Conservation (phyloP, 2,329 filamentous ascomycete genomes). For the Lecanosticta acicola region DNA sequence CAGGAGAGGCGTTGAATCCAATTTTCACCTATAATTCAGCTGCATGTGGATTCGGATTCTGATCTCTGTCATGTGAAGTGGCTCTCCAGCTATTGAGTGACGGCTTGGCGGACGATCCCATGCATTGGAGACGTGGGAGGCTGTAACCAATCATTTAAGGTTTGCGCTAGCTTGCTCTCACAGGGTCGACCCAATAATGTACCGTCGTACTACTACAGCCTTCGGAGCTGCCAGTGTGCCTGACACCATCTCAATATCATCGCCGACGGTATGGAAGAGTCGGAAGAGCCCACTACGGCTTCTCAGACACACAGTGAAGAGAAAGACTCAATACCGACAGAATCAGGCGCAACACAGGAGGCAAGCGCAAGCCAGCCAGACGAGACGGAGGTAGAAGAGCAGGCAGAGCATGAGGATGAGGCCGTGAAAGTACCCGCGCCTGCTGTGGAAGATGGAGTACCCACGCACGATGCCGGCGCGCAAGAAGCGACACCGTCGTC, state of each 20-base stretch:
- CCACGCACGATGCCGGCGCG: slow-evolving; percentile 1
- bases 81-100: too few relatives aligned
- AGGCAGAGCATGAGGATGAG: slow-evolving; percentile 12
- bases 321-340: slow-evolving; percentile 6
- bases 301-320: slow-evolving; percentile 7
- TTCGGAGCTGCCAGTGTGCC: slow-evolving; percentile 16
- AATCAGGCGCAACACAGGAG: slow-evolving; percentile 7
- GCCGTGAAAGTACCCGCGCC: not conserved
- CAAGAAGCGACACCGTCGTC: slow-evolving; percentile 14
- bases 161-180: not conserved
- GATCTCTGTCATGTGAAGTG: too few relatives aligned
- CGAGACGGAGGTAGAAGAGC: slow-evolving; percentile 4
- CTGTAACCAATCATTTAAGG: not conserved
- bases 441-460: not conserved
- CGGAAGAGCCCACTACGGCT: slow-evolving; percentile 1
- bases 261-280: slow-evolving; percentile 9
- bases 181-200: not conserved
- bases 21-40: too few relatives aligned
- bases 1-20: too few relatives aligned
- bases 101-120: too few relatives aligned
- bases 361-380: slow-evolving; percentile 7
- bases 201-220: not conserved
- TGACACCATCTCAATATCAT: slow-evolving; percentile 13
- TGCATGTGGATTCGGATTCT: too few relatives aligned
- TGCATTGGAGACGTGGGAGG: too few relatives aligned